Evolutionary conservation across 2,329 filamentous ascomycete genomes (phyloP), one percentile per base, ranked within the genome.

Genomic region (Calonectria hongkongensis): DNA sequence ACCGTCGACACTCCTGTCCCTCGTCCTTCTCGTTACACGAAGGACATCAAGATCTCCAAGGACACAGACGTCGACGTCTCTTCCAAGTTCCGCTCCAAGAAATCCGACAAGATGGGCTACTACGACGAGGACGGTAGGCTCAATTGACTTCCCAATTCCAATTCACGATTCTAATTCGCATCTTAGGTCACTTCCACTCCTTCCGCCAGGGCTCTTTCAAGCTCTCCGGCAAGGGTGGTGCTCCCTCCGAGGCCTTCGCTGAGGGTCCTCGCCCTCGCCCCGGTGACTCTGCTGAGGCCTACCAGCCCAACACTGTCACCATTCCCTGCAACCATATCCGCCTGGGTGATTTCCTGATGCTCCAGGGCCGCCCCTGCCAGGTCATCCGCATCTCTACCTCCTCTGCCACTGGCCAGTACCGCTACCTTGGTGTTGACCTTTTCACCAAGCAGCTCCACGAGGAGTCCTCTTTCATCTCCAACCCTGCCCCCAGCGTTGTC

Each of bases 381-480:
- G 96, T 99, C 87, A 99, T 99, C 91, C 96, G 96, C 86, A 98
- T 99, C 93, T 98, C 95, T 80, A 98, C 96, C 88, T 98, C 96
- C 71, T 91, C 95, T 80, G 96, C 98, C 89, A 99, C 97, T 75
- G 97, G 97, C 86, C 97, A 99, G 92, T 96, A 99, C 93, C 95
- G 97, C 85, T 99, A 98, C 92, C 94, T 99, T 77, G 97, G 97
- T 92, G 97, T 99, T 80, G 97, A 99, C 88, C 94, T 99, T 83
- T 99, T 99, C 95, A 98, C 96, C 91, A 98, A 98, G 92, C 95
- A 98, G 90, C 92, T 99, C 79, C 95, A 98, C 84, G 97, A 99
- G 90, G 97, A 99, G 93, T 98, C 95, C 71, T 96, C 94, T 82
- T 98, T 98, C 89, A 93, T 98, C 89, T 96, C 95, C 88, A 97